Percentiles rank a stretch among this genome's conserved stretches.
Conservation (phyloP, 1,284 basidiomycete species). For the Fomitopsis schrenkii region DNA sequence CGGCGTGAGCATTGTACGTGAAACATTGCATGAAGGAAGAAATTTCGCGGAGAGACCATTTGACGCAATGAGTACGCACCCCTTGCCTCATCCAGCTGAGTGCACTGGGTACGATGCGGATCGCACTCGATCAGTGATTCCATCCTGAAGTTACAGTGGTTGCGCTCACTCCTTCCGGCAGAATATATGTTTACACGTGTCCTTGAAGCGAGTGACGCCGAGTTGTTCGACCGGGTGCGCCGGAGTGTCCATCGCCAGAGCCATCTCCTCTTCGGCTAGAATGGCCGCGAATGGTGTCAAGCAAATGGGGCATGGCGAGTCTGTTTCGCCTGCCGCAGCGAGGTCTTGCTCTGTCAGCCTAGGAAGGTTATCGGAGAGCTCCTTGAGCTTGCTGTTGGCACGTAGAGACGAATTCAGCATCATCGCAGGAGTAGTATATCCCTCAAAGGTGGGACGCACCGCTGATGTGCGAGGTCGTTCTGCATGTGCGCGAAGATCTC, state of each 20-base stretch:
- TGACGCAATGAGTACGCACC: constrained; percentile 1
- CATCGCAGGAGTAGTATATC: not conserved
- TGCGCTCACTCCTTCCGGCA: constrained; percentile 63
- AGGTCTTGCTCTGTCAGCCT: constrained; percentile 32
- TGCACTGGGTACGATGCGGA: not conserved
- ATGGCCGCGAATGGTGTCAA: constrained; percentile 58
- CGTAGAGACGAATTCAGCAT: not conserved
- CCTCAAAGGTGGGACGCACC: not conserved
- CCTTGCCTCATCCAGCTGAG: constrained; percentile 10
- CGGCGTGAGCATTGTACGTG: not conserved
- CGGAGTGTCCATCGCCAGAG: constrained; percentile 69
- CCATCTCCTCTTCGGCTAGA: constrained; percentile 69
- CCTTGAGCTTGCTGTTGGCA: constrained; percentile 15
- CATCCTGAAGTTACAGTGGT: not conserved
- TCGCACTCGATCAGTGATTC: not conserved
- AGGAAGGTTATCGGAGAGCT: constrained; percentile 36
- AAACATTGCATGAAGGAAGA: not conserved
- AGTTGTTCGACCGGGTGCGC: constrained; percentile 62
- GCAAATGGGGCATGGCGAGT: constrained; percentile 68
- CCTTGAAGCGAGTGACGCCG: constrained; percentile 58
- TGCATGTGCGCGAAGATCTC: not conserved
- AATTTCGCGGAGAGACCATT: not conserved
- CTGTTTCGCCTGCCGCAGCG: constrained; percentile 28
- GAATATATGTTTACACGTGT: constrained; percentile 68
- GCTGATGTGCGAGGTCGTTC: not conserved